Conservation (phyloP, 768 basidiomycete species). For the Tulasnella sp. region DNA sequence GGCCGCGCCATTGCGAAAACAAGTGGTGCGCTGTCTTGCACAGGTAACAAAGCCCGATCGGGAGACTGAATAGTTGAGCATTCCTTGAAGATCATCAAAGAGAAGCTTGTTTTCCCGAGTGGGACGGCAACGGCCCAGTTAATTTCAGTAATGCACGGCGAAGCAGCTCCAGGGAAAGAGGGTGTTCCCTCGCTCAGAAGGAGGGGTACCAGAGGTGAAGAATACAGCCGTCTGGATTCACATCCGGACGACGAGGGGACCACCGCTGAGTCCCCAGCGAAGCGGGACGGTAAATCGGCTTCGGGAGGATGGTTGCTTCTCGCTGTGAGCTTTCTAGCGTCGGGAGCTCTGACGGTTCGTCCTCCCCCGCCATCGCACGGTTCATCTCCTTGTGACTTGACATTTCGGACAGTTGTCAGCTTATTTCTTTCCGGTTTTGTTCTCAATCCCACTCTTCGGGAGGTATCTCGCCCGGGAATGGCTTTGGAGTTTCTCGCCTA, state of each 20-base stretch:
- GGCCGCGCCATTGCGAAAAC: constrained; percentile 86
- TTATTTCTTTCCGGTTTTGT: constrained; percentile 83
- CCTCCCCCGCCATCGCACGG: background rate
- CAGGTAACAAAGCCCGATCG: background rate
- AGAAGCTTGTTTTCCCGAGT: constrained; percentile 87
- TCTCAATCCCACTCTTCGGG: constrained; percentile 79
- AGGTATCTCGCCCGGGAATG: constrained; percentile 72
- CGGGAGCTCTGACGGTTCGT: constrained; percentile 63
- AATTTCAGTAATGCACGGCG: constrained; percentile 76
- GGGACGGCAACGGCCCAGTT: constrained; percentile 95
- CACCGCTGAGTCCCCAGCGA: background rate
- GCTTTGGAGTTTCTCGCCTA: constrained; percentile 91
- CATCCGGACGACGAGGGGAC: constrained; percentile 28
- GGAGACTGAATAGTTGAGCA: background rate
- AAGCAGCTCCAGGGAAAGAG: constrained; percentile 54
- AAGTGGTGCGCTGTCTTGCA: constrained; percentile 50
- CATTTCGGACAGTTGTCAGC: constrained; percentile 50
- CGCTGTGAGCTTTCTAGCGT: constrained; percentile 65
- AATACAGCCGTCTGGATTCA: constrained; percentile 24
- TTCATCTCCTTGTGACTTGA: constrained; percentile 4
- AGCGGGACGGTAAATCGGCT: constrained; percentile 39
- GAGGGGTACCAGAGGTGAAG: constrained; percentile 25
- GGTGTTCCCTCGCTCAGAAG: constrained; percentile 2
- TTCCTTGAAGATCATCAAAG: constrained; percentile 66
- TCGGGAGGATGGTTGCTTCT: constrained; percentile 70